A percentile compares a stretch with the other conserved stretches of the same genome.
Conservation (phyloP, 352 stramenopile genomes). For the Vaucheria bursata region DNA sequence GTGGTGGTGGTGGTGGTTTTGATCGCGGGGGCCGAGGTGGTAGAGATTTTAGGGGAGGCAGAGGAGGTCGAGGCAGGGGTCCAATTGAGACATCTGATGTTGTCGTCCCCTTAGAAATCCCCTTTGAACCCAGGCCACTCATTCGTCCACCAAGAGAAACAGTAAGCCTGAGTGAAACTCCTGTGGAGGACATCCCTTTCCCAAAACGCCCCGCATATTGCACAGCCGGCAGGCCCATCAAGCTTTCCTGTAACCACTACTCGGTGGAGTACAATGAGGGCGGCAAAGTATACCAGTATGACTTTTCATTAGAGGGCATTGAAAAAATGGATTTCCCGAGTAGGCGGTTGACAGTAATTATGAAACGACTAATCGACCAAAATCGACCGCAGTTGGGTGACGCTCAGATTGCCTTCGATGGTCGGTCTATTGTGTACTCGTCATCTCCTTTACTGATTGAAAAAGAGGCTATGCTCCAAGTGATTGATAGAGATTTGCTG, state of each 20-base stretch:
- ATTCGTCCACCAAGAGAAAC: neutral
- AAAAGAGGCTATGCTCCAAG: too few relatives aligned
- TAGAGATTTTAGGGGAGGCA: neutral
- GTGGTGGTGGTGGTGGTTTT: neutral
- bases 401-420: neutral
- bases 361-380: neutral
- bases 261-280: slow-evolving; percentile 27
- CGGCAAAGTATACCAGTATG: slow-evolving; percentile 31
- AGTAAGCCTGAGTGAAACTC: neutral
- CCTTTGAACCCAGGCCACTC: neutral
- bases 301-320: slow-evolving; percentile 41
- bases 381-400: neutral
- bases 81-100: neutral
- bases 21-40: neutral
- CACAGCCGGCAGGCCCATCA: neutral
- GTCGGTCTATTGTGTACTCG: neutral
- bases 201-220: neutral
- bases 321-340: slow-evolving; percentile 29
- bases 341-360: neutral
- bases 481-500: too few relatives aligned
- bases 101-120: neutral
- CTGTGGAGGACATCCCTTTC: neutral
- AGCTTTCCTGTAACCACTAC: slow-evolving; percentile 36
- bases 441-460: too few relatives aligned
- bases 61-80: neutral